phyloP scores from a whole-genome alignment of 768 basidiomycete species.

The Tulasnella sp. region DNA sequence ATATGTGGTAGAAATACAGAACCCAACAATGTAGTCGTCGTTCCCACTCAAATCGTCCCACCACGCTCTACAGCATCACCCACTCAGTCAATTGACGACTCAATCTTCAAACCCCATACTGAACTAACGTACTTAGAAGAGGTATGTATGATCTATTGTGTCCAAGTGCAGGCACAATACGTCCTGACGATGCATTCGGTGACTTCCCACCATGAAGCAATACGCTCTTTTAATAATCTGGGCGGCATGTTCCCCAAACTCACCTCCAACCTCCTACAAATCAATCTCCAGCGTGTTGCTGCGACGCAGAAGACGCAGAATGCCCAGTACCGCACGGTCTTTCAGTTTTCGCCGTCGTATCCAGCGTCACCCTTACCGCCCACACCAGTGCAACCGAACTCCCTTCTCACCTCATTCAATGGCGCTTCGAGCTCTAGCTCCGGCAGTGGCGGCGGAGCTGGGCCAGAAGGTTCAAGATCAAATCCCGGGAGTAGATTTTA shows the following conservation, averaged over 20 bases:
- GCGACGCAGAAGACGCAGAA: constrained; percentile 64
- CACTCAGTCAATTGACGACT: not conserved
- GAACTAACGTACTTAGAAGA: too few relatives aligned
- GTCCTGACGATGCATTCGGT: not conserved
- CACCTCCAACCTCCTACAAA: constrained; percentile 61
- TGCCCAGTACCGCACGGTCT: constrained; percentile 52
- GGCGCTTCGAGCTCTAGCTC: constrained; percentile 34
- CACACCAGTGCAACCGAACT: constrained; percentile 26
- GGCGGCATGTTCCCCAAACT: constrained; percentile 66
- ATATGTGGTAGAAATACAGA: not conserved
- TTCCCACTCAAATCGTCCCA: not conserved
- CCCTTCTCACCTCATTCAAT: constrained; percentile 33
- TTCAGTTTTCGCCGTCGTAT: constrained; percentile 35
- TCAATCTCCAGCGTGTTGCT: constrained; percentile 60
- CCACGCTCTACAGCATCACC: not conserved
- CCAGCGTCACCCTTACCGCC: constrained; percentile 30
- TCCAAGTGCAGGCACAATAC: not conserved
- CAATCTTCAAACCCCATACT: too few relatives aligned
- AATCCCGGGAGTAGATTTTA: constrained; percentile 60
- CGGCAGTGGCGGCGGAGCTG: constrained; percentile 40
- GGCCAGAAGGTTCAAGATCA: constrained; percentile 61
- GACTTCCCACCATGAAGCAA: too few relatives aligned
- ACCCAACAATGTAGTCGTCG: not conserved
- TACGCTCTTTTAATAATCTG: too few relatives aligned
- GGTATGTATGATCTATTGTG: not conserved